Base-by-base conservation (phyloP, 2,329 filamentous ascomycete genomes). In the Colletotrichum cereale region DNA sequence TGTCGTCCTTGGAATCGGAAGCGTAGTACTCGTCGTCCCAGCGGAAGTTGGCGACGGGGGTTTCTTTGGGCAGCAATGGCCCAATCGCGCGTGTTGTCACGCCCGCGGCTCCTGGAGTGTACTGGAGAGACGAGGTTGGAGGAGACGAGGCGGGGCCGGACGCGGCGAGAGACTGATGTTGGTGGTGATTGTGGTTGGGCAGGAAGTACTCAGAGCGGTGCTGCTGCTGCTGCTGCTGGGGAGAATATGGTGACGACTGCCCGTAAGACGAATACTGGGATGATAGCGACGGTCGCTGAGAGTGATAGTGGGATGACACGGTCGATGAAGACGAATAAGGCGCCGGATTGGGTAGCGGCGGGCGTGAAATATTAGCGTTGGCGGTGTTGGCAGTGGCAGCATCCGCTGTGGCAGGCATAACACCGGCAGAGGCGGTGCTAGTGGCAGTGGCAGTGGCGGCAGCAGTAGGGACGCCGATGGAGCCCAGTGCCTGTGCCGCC, bases 11-110 rank as follows among this genome's bases (percentile, higher is more conserved):
- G 29, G 65, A 29, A 44, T 65, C 34, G 34, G n/a, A 8, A 4
- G 4, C 4, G 31, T 64, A 50, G 29, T 66, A 52, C 38, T 72
- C 67, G 66, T 56, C 62, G 62, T 72, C 69, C 65, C 67, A 72
- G 66, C 47, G 62, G 53, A 69, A 72, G 65, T 72, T 64, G 66
- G 69, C 58, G 58, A 66, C 71, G 60, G 67, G 60, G 57, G 63
- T 67, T 36, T 62, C 60, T 24, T 73, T 73, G 62, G 71, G 68
- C 53, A 60, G 62, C 34, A 55, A 48, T 57, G 63, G 68, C 63
- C 68, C 63, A 47, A 34, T 62, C 16, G 34, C 34, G 47, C 31
- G 36, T 44, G 36, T 24, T n/a, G 48, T 55, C 26, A 34, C 26
- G 16, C 38, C 55, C 44, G 48, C 52, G 50, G 61, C 55, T 57